Conservation (phyloP, 495 filamentous ascomycete genomes). For the Margaritispora aquatica region DNA sequence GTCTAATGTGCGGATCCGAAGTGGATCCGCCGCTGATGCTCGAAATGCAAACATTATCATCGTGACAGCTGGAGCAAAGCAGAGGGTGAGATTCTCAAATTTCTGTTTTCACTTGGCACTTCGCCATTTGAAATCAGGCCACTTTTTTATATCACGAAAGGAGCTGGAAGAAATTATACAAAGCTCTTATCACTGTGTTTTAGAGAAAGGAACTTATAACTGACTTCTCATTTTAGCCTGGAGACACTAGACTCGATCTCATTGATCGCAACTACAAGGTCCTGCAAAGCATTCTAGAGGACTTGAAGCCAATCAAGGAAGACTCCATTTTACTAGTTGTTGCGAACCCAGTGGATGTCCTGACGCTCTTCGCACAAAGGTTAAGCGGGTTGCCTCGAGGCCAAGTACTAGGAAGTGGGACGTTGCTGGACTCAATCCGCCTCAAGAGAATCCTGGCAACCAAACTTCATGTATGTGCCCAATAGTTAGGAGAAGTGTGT, state of each 20-base stretch:
- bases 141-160: too few species aligned
- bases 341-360: conserved; percentile 41
- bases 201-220: too few species aligned
- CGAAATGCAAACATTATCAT: conserved; percentile 39
- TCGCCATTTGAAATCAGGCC: too few species aligned
- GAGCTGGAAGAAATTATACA: too few species aligned
- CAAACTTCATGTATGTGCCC: conserved; percentile 25
- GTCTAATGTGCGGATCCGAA: conserved; percentile 28
- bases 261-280: conserved; percentile 36
- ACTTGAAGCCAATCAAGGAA: conserved; percentile 32
- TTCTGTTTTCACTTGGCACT: too few species aligned
- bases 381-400: conserved; percentile 29
- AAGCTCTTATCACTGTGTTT: too few species aligned
- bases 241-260: conserved; percentile 34
- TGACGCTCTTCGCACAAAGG: conserved; percentile 34
- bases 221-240: too few species aligned
- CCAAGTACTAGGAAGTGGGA: conserved; percentile 38
- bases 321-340: conserved; percentile 37
- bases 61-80: conserved; percentile 40
- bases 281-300: conserved; percentile 28
- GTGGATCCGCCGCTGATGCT: conserved; percentile 34
- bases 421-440: conserved; percentile 34
- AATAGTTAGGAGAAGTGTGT: background rate
- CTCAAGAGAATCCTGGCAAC: conserved; percentile 33
- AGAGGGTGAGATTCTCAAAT: too few species aligned